A percentile compares a stretch with the other conserved stretches of the same genome.
Evolutionary conservation across 2,329 filamentous ascomycete genomes (phyloP).

Genomic region (Pyrenochaeta sp.): DNA sequence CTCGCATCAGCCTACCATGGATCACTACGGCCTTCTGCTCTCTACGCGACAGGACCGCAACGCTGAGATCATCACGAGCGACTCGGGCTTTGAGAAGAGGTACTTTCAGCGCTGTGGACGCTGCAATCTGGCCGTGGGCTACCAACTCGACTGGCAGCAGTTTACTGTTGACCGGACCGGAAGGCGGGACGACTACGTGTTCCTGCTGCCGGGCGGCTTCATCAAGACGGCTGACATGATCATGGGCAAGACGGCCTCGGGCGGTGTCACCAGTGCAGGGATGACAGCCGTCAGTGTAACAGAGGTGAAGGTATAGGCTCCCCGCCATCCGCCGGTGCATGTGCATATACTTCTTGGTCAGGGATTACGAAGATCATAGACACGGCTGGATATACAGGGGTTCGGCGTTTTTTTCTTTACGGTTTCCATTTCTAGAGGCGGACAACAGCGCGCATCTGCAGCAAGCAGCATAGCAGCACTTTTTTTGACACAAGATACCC

Average conservation of each 20-base stretch:
- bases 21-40: conserved; percentile 62
- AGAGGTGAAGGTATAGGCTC: conserved; percentile 33
- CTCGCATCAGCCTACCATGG: conserved; percentile 15
- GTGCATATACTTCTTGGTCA: not conserved
- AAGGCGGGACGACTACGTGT: conserved; percentile 60
- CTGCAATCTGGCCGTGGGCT: conserved; percentile 69
- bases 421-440: not conserved
- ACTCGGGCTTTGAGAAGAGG: conserved; percentile 74
- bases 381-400: not conserved
- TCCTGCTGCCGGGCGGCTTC: conserved; percentile 68
- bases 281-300: conserved; percentile 27
- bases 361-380: not conserved
- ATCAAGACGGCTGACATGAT: conserved; percentile 66
- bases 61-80: conserved; percentile 61
- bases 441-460: not conserved
- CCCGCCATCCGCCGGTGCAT: not conserved
- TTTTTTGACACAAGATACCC: conserved; percentile 38
- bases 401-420: not conserved
- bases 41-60: conserved; percentile 59
- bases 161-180: conserved; percentile 47
- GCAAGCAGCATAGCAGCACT: not conserved
- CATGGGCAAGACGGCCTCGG: conserved; percentile 41
- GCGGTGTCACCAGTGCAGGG: conserved; percentile 11
- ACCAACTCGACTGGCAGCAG: conserved; percentile 66
- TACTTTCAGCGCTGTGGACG: conserved; percentile 66